Evolutionary conservation across 371 early-diverging fungal species (phyloP).

Genomic region (Amoeboaphelidium occidentale): DNA sequence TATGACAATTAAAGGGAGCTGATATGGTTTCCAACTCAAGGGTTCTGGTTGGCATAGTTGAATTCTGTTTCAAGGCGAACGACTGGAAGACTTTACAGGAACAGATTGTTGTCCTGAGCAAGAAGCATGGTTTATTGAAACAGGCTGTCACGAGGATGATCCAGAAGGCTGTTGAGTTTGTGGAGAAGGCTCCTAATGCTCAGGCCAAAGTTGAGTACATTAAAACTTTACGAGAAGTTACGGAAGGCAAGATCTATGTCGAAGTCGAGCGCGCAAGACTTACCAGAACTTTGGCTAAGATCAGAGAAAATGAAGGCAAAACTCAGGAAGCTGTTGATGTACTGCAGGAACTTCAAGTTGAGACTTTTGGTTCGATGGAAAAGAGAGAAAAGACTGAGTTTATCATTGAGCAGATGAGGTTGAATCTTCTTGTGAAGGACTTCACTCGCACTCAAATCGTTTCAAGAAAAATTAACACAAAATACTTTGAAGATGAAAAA

Average conservation of each 20-base stretch:
- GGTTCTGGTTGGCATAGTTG: conserved; percentile 51
- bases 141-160: conserved; percentile 87
- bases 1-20: conserved; percentile 26
- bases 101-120: conserved; percentile 59
- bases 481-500: conserved; percentile 63
- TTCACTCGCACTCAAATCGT: conserved; percentile 75
- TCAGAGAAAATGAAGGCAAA: conserved; percentile 74
- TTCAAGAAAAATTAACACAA: conserved; percentile 71
- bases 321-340: conserved; percentile 74
- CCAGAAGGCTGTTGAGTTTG: conserved; percentile 64
- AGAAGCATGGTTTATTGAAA: conserved; percentile 88
- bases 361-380: conserved; percentile 96
- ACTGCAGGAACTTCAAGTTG: conserved; percentile 87
- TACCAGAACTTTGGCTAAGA: conserved; percentile 59
- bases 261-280: conserved; percentile 91
- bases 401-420: conserved; percentile 89
- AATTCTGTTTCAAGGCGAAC: conserved; percentile 35
- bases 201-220: conserved; percentile 66
- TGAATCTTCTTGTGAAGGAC: conserved; percentile 73
- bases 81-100: conserved; percentile 78
- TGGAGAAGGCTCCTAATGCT: conserved; percentile 59
- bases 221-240: conserved; percentile 73
- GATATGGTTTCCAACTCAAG: conserved; percentile 67
- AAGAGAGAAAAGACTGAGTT: conserved; percentile 92
- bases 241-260: conserved; percentile 95